Conservation (phyloP, 805 yeast species). For the Clavispora vitiphila region DNA sequence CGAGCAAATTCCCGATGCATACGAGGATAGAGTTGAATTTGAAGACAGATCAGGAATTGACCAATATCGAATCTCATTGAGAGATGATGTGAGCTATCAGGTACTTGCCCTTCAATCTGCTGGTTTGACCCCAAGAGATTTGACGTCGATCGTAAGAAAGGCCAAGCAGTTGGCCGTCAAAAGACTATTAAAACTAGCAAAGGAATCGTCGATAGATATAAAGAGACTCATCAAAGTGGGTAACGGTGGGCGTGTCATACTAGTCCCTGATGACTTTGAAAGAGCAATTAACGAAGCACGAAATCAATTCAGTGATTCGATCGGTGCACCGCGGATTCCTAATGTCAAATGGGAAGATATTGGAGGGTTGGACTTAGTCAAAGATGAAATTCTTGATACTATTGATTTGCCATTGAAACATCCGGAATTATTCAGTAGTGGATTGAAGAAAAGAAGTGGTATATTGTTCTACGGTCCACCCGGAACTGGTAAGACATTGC, state of each 20-base stretch:
- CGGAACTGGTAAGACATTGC: conserved; percentile 93
- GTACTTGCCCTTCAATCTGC: conserved; percentile 82
- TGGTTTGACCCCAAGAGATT: conserved; percentile 83
- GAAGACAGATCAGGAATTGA: conserved; percentile 13
- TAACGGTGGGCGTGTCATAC: conserved; percentile 49
- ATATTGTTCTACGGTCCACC: conserved; percentile 97
- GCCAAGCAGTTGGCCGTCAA: conserved; percentile 57
- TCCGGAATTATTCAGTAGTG: conserved; percentile 83
- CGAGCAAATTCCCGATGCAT: conserved; percentile 13
- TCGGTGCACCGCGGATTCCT: conserved; percentile 96
- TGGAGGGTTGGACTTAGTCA: conserved; percentile 88
- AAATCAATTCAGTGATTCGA: conserved; percentile 83
- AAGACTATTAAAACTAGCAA: conserved; percentile 36
- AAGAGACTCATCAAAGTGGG: conserved; percentile 37
- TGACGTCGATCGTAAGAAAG: conserved; percentile 61
- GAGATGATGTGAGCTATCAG: conserved; percentile 44
- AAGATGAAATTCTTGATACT: conserved; percentile 90
- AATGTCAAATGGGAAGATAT: conserved; percentile 96
- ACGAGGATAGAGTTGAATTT: conserved; percentile 18
- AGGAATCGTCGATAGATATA: conserved; percentile 13
- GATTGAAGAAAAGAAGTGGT: conserved; percentile 91
- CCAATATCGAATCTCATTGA: conserved; percentile 17
- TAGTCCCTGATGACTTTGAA: conserved; percentile 60
- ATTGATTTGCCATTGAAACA: conserved; percentile 93
- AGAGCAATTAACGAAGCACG: conserved; percentile 75